Percentiles rank a stretch among this genome's conserved stretches.
Conservation (phyloP, 2,329 filamentous ascomycete species). For the Anisogramma anomala region DNA sequence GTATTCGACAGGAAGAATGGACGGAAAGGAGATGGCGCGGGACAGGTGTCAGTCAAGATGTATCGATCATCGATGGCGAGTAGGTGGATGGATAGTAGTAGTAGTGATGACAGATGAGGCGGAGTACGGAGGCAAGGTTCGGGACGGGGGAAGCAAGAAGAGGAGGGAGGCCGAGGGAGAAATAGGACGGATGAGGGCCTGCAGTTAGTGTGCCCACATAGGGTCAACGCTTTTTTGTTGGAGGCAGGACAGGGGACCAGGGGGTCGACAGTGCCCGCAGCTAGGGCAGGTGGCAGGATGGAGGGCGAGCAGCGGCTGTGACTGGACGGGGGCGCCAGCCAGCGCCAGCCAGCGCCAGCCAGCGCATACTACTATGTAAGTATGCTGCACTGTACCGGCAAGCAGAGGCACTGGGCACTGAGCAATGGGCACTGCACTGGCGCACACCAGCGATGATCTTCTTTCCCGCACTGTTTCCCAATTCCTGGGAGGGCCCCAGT, state of each 20-base stretch:
- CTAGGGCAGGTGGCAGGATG: not conserved
- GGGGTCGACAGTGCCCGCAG: not conserved
- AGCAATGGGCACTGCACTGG: not conserved
- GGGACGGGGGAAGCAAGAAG: slow-evolving; percentile 12
- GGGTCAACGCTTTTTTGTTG: slow-evolving; percentile 9
- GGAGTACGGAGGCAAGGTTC: slow-evolving; percentile 7
- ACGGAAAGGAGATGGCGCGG: no score
- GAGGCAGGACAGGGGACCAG: slow-evolving; percentile 8
- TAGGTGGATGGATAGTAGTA: no score
- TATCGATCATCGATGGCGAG: no score
- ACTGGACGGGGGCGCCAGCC: not conserved
- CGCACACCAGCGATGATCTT: no score
- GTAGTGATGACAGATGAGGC: not conserved
- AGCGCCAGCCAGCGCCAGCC: no score
- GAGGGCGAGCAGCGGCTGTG: slow-evolving; percentile 2
- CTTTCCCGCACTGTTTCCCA: not conserved
- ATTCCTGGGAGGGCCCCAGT: not conserved
- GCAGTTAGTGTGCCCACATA: not conserved
- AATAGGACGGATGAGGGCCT: slow-evolving; percentile 4
- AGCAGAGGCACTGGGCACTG: not conserved
- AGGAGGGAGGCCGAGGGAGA: slow-evolving; percentile 2
- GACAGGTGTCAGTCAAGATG: no score
- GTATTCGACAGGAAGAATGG: no score
- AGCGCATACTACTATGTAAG: no score
- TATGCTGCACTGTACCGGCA: not conserved